Conservation (phyloP, 345 rosid genomes). For the Turritis glabra region DNA sequence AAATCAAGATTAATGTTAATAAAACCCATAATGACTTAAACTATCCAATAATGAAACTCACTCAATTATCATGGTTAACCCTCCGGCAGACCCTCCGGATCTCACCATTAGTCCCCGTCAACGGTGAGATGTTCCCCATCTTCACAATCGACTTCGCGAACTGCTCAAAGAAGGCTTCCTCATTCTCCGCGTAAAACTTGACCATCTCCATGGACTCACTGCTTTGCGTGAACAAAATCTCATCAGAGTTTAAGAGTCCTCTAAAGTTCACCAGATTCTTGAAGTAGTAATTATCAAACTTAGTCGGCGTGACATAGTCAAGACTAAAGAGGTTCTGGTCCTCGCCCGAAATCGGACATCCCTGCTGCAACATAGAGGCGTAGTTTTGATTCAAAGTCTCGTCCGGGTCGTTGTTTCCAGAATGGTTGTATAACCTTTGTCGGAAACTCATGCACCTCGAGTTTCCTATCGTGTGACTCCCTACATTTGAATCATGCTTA, state of each 20-base stretch:
- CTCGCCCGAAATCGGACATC: conserved; percentile 53
- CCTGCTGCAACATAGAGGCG: conserved; percentile 45
- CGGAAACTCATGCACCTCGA: conserved; percentile 60
- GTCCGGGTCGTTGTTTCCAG: conserved; percentile 57
- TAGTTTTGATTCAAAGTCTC: conserved; percentile 49
- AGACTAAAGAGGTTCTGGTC: conserved; percentile 54
- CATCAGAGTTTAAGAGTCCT: conserved; percentile 64
- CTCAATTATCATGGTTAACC: conserved; percentile 42
- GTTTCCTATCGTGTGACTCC: conserved; percentile 68
- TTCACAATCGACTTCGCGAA: conserved; percentile 65
- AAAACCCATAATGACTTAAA: neutral
- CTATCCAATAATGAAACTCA: neutral
- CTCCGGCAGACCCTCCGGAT: conserved; percentile 54
- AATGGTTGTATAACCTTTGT: conserved; percentile 66
- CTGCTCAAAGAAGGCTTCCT: conserved; percentile 51
- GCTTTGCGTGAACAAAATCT: conserved; percentile 54
- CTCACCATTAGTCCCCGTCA: conserved; percentile 58
- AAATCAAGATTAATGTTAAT: conserved; percentile 13
- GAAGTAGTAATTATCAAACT: conserved; percentile 66
- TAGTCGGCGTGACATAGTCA: conserved; percentile 56
- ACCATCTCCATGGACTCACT: conserved; percentile 46
- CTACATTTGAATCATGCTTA: conserved; percentile 35
- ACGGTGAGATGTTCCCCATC: conserved; percentile 58
- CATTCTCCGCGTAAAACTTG: conserved; percentile 47
- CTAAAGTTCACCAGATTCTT: conserved; percentile 53